These are phyloP conservation scores for Xylariomycetidae sp. DNA, from an alignment of 2,329 filamentous ascomycete species.

Conservation along the genomic window DNA sequence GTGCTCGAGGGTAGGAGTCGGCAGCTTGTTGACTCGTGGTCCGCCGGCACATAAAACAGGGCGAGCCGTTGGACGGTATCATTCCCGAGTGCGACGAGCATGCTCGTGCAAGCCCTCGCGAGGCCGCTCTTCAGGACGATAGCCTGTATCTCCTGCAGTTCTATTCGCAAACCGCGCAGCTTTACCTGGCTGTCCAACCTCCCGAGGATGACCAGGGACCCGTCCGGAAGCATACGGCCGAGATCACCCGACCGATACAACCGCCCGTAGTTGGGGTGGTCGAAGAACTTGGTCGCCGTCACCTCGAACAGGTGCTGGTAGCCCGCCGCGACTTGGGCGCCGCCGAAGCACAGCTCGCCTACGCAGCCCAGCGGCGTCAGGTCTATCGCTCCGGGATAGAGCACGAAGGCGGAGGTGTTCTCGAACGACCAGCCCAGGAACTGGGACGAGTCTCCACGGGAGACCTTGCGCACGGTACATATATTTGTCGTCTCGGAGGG, in stretches of 20 bases:
- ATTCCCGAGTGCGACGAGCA: slow-evolving; percentile 46
- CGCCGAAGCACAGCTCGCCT: slow-evolving; percentile 84
- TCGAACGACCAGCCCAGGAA: slow-evolving; percentile 72
- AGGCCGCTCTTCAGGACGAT: slow-evolving; percentile 47
- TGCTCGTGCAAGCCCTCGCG: slow-evolving; percentile 59
- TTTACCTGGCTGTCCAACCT: slow-evolving; percentile 78
- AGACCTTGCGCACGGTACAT: slow-evolving; percentile 68
- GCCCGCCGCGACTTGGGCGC: slow-evolving; percentile 71
- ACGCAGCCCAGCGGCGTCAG: slow-evolving; percentile 65
- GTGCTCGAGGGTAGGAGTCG: slow-evolving; percentile 32
- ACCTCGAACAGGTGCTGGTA: slow-evolving; percentile 61
- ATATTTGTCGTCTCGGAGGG: slow-evolving; percentile 87
- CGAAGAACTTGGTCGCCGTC: slow-evolving; percentile 62
- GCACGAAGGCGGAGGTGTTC: slow-evolving; percentile 72
- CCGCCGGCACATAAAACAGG: slow-evolving; percentile 61
- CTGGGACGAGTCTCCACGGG: slow-evolving; percentile 53
- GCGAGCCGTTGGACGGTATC: slow-evolving; percentile 51
- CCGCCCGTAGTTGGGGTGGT: slow-evolving; percentile 63
- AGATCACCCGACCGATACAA: slow-evolving; percentile 81
- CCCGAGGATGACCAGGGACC: slow-evolving; percentile 68
- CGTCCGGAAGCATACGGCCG: slow-evolving; percentile 73
- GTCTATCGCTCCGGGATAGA: slow-evolving; percentile 40
- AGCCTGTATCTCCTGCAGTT: slow-evolving; percentile 70
- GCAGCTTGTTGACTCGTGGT: slow-evolving; percentile 22
- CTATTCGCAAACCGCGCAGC: slow-evolving; percentile 73